Evolutionary conservation across 345 rosid genomes (phyloP).

Genomic region (Salix arbutifolia): DNA sequence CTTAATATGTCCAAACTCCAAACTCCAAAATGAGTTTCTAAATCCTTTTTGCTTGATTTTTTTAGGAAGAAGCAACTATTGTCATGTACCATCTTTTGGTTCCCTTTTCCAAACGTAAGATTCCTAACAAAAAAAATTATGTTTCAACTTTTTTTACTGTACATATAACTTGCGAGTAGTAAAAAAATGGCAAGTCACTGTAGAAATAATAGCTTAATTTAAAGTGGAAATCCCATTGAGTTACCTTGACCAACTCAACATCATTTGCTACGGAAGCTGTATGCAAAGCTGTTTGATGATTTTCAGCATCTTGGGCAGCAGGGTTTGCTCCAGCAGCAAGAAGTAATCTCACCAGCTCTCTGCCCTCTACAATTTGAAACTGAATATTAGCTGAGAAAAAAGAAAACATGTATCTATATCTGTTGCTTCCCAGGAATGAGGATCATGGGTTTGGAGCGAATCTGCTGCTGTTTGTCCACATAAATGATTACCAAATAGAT

Average conservation of each 20-base stretch:
- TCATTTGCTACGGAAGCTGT: slow-evolving; percentile 90
- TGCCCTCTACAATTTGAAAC: slow-evolving; percentile 63
- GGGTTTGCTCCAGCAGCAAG: slow-evolving; percentile 95
- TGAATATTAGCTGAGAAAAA: too few species aligned
- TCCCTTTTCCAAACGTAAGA: too few species aligned
- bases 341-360: slow-evolving; percentile 74
- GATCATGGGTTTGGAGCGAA: not conserved
- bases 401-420: too few species aligned
- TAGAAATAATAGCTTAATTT: not conserved
- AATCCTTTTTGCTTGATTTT: too few species aligned
- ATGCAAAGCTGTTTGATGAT: slow-evolving; percentile 89
- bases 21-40: too few species aligned
- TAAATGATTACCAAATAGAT: not conserved
- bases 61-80: too few species aligned
- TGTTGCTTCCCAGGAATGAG: not conserved
- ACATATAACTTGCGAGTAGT: not conserved
- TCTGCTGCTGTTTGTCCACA: not conserved
- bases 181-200: too few species aligned
- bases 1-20: too few species aligned
- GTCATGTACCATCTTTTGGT: too few species aligned
- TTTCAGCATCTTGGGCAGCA: slow-evolving; percentile 77
- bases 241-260: slow-evolving; percentile 81
- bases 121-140: too few species aligned
- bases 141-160: too few species aligned
- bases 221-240: slow-evolving; percentile 9